Evolutionary conservation across 2,329 filamentous ascomycete species (phyloP).

Genomic region (Tolypocladium pustulatum): DNA sequence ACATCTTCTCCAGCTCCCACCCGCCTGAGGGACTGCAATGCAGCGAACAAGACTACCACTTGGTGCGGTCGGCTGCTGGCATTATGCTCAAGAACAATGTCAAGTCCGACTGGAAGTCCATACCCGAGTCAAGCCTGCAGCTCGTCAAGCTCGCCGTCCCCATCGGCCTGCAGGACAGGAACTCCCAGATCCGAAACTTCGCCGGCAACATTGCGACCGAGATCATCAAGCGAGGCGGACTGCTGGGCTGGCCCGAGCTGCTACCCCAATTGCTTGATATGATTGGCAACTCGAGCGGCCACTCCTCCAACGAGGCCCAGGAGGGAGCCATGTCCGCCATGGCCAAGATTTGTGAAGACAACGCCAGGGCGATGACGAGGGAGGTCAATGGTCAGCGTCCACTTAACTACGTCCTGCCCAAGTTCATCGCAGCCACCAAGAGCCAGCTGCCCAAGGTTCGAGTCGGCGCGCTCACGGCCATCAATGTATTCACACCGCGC

Average conservation of each 20-base stretch:
- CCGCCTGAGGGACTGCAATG: conserved; percentile 50
- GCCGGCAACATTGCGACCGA: conserved; percentile 93
- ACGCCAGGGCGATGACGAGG: conserved; percentile 72
- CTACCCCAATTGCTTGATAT: conserved; percentile 73
- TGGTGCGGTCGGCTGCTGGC: conserved; percentile 77
- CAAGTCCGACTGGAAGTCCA: conserved; percentile 61
- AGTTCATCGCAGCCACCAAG: conserved; percentile 77
- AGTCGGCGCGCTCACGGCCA: conserved; percentile 66
- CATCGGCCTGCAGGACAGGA: conserved; percentile 69
- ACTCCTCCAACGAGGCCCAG: conserved; percentile 60
- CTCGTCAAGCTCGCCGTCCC: conserved; percentile 75
- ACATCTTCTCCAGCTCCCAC: conserved; percentile 67
- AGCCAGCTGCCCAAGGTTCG: conserved; percentile 69
- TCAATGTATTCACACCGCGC: conserved; percentile 85
- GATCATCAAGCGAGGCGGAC: conserved; percentile 70
- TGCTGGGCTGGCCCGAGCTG: conserved; percentile 85
- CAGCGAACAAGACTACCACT: conserved; percentile 52
- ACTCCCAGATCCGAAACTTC: conserved; percentile 74
- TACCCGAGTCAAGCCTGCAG: conserved; percentile 60
- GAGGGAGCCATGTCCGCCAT: conserved; percentile 91
- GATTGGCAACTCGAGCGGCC: conserved; percentile 61
- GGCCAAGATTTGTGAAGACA: conserved; percentile 95
- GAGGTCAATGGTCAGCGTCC: conserved; percentile 85
- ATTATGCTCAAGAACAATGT: conserved; percentile 96
- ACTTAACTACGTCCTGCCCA: conserved; percentile 78